These are phyloP conservation scores for Apiospora aurea DNA, from an alignment of 2,329 filamentous ascomycete genomes.

Conservation along the genomic window DNA sequence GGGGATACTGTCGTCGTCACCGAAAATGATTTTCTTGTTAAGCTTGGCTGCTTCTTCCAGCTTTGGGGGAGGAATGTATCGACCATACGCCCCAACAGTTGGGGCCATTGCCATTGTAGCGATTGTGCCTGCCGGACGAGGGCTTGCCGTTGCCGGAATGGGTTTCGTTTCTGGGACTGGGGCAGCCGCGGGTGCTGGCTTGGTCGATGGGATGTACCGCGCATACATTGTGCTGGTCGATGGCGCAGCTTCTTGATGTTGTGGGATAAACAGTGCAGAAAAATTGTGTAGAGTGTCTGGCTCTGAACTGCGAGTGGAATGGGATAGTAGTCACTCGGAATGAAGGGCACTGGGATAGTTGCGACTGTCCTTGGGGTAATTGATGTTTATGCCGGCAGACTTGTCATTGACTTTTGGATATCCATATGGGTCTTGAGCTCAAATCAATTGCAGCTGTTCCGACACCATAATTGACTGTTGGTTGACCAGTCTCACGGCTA, in stretches of 20 bases:
- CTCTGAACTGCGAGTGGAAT: background rate
- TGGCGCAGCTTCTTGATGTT: background rate
- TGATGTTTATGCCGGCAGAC: background rate
- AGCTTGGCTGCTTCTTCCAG: slow-evolving; percentile 26
- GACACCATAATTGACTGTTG: background rate
- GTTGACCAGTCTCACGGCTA: background rate
- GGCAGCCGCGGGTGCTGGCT: background rate
- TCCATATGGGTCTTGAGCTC: background rate
- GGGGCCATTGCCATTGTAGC: slow-evolving; percentile 22
- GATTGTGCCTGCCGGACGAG: background rate
- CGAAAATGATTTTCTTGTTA: slow-evolving; percentile 31
- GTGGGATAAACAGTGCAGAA: background rate
- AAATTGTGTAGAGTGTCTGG: background rate
- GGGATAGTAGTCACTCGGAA: background rate
- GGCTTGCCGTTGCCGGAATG: too few relatives aligned
- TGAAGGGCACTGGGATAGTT: background rate
- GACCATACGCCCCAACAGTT: slow-evolving; percentile 40
- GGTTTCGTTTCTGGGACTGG: background rate
- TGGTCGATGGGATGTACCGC: slow-evolving; percentile 48
- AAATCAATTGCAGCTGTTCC: background rate
- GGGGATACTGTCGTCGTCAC: too few relatives aligned
- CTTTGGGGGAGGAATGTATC: slow-evolving; percentile 47
- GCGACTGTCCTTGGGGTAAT: background rate
- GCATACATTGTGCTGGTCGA: slow-evolving; percentile 45
- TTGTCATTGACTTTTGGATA: background rate